Evolutionary conservation across 1,139 yeast species (phyloP).

Genomic region (Lodderomyces elongisporus): DNA sequence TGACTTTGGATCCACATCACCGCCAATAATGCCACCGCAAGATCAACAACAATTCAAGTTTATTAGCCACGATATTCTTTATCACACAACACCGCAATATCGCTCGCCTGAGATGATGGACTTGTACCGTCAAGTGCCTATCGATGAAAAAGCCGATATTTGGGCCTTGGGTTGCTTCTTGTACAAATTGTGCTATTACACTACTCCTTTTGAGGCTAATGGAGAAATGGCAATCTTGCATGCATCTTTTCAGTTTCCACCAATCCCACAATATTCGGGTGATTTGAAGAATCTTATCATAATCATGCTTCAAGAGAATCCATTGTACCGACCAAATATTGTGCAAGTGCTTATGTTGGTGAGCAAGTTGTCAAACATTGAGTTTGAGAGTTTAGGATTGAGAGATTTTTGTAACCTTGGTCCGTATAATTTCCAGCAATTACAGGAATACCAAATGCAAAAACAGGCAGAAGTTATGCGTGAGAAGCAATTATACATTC

Average conservation of each 20-base stretch:
- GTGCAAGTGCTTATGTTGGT: slow-evolving; percentile 54
- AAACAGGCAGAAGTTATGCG: slow-evolving; percentile 33
- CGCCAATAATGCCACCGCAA: slow-evolving; percentile 59
- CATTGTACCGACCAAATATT: slow-evolving; percentile 78
- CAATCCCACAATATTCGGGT: slow-evolving; percentile 51
- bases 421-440: slow-evolving; percentile 40
- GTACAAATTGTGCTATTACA: slow-evolving; percentile 72
- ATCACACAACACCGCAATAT: slow-evolving; percentile 80
- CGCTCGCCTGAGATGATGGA: slow-evolving; percentile 83
- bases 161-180: slow-evolving; percentile 83
- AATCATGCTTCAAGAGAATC: slow-evolving; percentile 77
- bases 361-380: slow-evolving; percentile 27
- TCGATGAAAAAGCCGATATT: slow-evolving; percentile 73
- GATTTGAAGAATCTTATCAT: slow-evolving; percentile 68
- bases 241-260: slow-evolving; percentile 60
- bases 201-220: slow-evolving; percentile 73
- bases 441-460: slow-evolving; percentile 41
- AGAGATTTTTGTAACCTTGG: slow-evolving; percentile 40
- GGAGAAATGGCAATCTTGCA: slow-evolving; percentile 72
- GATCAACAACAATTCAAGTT: slow-evolving; percentile 56
- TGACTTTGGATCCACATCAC: slow-evolving; percentile 72
- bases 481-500: slow-evolving; percentile 34
- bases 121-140: slow-evolving; percentile 57
- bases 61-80: slow-evolving; percentile 62
- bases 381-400: slow-evolving; percentile 23